phyloP scores from a whole-genome alignment of 441 rosid species.

The Pelargonium citronellum region DNA sequence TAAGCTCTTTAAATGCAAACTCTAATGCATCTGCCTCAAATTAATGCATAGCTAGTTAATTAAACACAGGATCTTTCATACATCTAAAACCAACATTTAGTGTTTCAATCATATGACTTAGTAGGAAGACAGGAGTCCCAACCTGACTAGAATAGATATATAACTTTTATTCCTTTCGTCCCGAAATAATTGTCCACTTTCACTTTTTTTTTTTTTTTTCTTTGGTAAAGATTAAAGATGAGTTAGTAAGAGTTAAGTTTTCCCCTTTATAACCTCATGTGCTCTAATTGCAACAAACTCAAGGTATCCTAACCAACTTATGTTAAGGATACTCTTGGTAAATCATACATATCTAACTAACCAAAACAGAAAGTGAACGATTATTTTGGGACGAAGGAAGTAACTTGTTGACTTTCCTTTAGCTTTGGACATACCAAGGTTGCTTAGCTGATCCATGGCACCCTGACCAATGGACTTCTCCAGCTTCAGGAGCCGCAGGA shows the following conservation, averaged over 20 bases:
- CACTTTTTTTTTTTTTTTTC: too few relatives aligned
- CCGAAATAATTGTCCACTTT: too few relatives aligned
- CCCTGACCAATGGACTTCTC: conserved; percentile 74
- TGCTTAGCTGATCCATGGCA: conserved; percentile 79
- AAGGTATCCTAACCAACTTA: too few relatives aligned
- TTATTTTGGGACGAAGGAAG: not conserved
- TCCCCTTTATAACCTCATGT: too few relatives aligned
- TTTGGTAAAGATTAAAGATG: too few relatives aligned
- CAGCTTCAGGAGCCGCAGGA: conserved; percentile 74
- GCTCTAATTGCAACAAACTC: too few relatives aligned
- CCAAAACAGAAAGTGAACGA: too few relatives aligned
- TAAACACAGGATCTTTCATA: not conserved
- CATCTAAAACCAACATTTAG: not conserved
- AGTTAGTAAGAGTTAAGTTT: too few relatives aligned
- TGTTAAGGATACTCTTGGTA: too few relatives aligned
- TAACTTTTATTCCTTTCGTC: too few relatives aligned
- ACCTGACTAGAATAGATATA: not conserved
- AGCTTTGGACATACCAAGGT: conserved; percentile 58
- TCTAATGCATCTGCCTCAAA: not conserved
- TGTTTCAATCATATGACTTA: not conserved
- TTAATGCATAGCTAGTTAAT: not conserved
- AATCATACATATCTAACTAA: too few relatives aligned
- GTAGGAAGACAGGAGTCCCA: not conserved
- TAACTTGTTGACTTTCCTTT: not conserved
- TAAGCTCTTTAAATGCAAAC: not conserved